A percentile compares a stretch with the other conserved stretches of the same genome.
Conservation (phyloP, 2,329 filamentous ascomycete genomes). For the Cercospora brassicicola region DNA sequence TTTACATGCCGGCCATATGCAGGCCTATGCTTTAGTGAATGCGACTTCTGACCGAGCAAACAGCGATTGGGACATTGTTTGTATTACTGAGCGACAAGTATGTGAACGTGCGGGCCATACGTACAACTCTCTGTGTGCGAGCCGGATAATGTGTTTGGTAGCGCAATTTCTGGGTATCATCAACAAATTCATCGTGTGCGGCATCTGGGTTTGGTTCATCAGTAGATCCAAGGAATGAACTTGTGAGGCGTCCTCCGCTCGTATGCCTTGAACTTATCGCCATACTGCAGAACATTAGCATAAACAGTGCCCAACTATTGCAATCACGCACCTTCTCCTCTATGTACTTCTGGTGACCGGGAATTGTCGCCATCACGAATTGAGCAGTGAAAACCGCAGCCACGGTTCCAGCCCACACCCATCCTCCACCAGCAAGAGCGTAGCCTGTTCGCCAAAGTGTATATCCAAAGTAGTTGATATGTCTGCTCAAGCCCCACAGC, state of each 20-base stretch:
- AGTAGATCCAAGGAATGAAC: constrained; percentile 41
- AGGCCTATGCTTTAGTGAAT: background rate
- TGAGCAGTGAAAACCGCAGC: constrained; percentile 48
- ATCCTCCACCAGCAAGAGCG: constrained; percentile 52
- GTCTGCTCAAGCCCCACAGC: constrained; percentile 51
- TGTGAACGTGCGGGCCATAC: background rate
- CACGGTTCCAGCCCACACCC: constrained; percentile 45
- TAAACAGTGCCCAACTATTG: background rate
- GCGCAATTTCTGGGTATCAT: background rate
- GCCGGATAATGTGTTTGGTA: background rate
- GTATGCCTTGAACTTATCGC: constrained; percentile 42
- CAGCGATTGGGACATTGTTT: background rate
- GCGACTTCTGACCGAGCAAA: background rate
- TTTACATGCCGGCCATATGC: background rate
- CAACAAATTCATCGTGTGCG: background rate
- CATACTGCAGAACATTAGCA: constrained; percentile 37
- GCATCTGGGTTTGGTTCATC: background rate
- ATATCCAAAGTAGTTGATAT: constrained; percentile 58
- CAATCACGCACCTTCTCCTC: constrained; percentile 39
- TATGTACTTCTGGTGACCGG: constrained; percentile 54
- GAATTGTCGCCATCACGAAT: constrained; percentile 49
- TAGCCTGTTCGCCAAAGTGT: constrained; percentile 54
- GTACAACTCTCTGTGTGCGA: background rate
- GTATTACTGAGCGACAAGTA: background rate
- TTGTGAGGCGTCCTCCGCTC: constrained; percentile 43